phyloP scores from a whole-genome alignment of 1,139 yeast genomes.

The Taphrina flavorubra region DNA sequence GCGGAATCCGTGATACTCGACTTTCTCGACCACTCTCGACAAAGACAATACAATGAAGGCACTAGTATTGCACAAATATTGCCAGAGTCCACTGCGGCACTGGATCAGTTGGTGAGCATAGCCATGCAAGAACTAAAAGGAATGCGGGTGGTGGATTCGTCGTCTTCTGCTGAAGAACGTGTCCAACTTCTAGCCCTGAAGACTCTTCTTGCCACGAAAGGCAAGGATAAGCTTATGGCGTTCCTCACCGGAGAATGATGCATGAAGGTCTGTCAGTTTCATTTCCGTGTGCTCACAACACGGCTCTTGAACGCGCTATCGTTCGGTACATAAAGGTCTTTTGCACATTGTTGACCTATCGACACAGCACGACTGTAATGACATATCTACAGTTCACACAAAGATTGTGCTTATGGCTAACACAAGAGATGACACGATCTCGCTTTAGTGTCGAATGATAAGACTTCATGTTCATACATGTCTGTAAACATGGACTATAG shows the following conservation, averaged over 20 bases:
- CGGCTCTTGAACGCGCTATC: too few relatives aligned
- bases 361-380: too few relatives aligned
- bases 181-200: conserved; percentile 64
- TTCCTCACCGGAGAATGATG: conserved; percentile 52
- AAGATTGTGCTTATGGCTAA: too few relatives aligned
- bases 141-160: neutral
- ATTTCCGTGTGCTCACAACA: too few relatives aligned
- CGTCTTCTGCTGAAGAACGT: conserved; percentile 54
- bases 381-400: too few relatives aligned
- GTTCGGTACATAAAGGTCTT: too few relatives aligned
- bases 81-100: conserved; percentile 34
- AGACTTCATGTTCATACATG: too few relatives aligned
- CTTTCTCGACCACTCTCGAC: conserved; percentile 59
- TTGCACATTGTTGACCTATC: too few relatives aligned
- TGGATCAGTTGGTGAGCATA: conserved; percentile 50
- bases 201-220: conserved; percentile 68
- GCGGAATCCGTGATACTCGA: conserved; percentile 77
- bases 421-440: too few relatives aligned
- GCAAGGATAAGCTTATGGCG: conserved; percentile 66
- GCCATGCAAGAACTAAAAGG: conserved; percentile 38
- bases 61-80: neutral
- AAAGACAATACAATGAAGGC: conserved; percentile 3
- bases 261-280: neutral
- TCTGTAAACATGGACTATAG: too few relatives aligned
- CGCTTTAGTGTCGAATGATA: too few relatives aligned